Percentiles rank a stretch among this genome's conserved stretches.
Evolutionary conservation across 441 rosid genomes (phyloP).

Genomic region (Brassica hybrid): DNA sequence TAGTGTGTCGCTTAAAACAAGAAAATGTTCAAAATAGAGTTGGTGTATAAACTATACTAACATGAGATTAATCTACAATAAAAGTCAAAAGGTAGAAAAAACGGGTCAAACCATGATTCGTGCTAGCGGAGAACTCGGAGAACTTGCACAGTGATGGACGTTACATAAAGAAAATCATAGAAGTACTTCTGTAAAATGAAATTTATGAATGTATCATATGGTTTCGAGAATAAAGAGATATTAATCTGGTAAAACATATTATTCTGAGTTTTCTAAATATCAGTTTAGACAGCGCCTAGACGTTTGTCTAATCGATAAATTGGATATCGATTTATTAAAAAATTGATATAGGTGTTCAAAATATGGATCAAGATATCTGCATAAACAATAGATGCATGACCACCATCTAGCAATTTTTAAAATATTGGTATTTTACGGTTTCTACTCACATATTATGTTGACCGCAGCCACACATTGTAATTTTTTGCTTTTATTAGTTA

Average conservation of each 20-base stretch:
- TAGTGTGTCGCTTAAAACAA: not conserved
- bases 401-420: no score
- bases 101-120: constrained; percentile 12
- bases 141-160: not conserved
- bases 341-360: no score
- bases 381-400: no score
- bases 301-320: no score
- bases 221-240: not conserved
- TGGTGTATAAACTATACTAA: not conserved
- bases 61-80: not conserved
- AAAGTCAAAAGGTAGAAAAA: not conserved
- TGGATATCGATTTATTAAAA: no score
- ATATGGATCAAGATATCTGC: no score
- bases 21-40: not conserved
- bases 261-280: no score
- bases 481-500: not conserved
- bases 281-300: no score
- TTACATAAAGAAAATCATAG: not conserved
- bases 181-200: not conserved
- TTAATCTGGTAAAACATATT: no score
- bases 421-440: no score
- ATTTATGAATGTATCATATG: not conserved
- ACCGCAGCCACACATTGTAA: not conserved
- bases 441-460: not conserved
- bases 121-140: not conserved